A percentile compares a stretch with the other conserved stretches of the same genome.
Conservation (phyloP, 2,329 filamentous ascomycete genomes). For the Stromatinia cepivora region DNA sequence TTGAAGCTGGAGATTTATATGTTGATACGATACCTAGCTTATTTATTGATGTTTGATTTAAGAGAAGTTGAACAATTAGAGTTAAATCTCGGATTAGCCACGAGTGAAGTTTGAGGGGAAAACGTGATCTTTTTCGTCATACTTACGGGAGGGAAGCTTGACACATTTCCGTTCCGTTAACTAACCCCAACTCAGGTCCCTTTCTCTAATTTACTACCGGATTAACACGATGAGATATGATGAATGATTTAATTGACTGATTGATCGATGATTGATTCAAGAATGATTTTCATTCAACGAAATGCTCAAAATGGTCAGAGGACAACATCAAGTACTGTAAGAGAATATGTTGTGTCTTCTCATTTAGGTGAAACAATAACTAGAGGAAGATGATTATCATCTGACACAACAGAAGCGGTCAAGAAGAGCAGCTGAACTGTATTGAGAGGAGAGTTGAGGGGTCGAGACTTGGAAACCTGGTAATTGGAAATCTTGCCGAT, state of each 20-base stretch:
- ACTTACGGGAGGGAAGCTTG: slow-evolving; percentile 4
- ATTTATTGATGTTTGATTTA: not conserved
- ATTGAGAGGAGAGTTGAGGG: not conserved
- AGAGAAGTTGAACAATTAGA: not conserved
- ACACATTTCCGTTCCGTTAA: slow-evolving; percentile 8
- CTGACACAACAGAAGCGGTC: slow-evolving; percentile 15
- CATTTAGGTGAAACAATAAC: not conserved
- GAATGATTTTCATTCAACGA: not conserved
- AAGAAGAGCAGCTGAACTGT: slow-evolving; percentile 1
- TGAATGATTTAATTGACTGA: not conserved
- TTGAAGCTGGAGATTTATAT: not conserved
- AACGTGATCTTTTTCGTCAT: slow-evolving; percentile 16
- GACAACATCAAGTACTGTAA: slow-evolving; percentile 3
- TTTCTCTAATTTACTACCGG: not conserved
- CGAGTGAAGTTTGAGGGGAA: slow-evolving; percentile 2
- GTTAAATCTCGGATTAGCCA: slow-evolving; percentile 1
- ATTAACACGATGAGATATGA: slow-evolving; percentile 3
- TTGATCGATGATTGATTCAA: not conserved
- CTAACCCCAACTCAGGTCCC: slow-evolving; percentile 14
- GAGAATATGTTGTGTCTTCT: slow-evolving; percentile 9
- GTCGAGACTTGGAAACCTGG: not conserved
- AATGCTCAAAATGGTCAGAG: not conserved
- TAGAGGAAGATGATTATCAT: not conserved
- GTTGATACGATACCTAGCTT: not conserved
- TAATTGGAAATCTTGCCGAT: not conserved